A percentile compares a stretch with the other conserved stretches of the same genome.
Conservation (phyloP, 176 grass and related monocot genomes). For the Carex cristatella region DNA sequence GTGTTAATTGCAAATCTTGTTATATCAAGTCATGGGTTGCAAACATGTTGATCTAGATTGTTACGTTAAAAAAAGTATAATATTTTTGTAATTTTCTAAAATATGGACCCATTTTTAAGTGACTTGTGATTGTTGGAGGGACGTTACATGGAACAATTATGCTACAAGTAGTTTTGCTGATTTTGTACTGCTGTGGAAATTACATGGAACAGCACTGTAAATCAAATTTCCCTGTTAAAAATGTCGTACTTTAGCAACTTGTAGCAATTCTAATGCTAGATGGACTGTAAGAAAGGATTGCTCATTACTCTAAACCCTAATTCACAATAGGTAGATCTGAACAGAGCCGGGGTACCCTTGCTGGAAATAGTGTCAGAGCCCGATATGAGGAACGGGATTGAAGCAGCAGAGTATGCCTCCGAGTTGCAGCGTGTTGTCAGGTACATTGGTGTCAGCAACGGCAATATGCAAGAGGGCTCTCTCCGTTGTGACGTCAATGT, state of each 20-base stretch:
- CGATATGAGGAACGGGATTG: slow-evolving; percentile 76
- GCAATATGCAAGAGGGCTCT: slow-evolving; percentile 97
- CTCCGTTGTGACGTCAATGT: slow-evolving; percentile 98
- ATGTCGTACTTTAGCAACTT: neutral
- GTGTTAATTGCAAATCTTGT: neutral
- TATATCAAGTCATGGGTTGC: neutral
- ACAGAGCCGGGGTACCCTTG: slow-evolving; percentile 88
- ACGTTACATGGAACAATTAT: neutral
- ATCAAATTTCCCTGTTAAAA: neutral
- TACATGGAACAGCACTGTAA: neutral
- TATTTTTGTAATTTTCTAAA: neutral
- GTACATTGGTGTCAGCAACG: slow-evolving; percentile 86
- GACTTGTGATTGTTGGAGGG: neutral
- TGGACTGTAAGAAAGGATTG: neutral
- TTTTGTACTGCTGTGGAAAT: neutral
- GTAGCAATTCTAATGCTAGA: neutral
- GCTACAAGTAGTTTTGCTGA: neutral
- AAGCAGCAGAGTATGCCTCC: slow-evolving; percentile 78
- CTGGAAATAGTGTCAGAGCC: slow-evolving; percentile 87
- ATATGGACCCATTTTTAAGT: neutral
- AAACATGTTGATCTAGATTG: neutral
- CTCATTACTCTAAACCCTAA: slow-evolving; percentile 1
- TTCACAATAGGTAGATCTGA: slow-evolving; percentile 66
- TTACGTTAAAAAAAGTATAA: neutral
- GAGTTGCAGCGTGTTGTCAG: slow-evolving; percentile 81